Percentiles rank a stretch among this genome's conserved stretches.
Evolutionary conservation across 441 rosid genomes (phyloP).

Genomic region (Geranium incanum): DNA sequence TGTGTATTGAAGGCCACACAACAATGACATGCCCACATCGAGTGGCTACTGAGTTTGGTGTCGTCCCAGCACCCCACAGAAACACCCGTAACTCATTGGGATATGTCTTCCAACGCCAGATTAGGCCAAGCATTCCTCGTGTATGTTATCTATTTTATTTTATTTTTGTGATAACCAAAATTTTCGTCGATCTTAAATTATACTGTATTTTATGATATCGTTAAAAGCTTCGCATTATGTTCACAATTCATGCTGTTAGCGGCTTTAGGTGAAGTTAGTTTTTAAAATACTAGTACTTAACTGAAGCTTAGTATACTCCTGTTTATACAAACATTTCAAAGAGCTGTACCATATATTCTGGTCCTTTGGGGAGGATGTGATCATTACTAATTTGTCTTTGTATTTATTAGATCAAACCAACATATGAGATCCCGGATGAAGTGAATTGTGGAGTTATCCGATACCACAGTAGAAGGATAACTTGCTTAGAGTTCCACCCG

Average conservation of each 20-base stretch:
- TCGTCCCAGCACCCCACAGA: slow-evolving; percentile 46
- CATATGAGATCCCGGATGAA: slow-evolving; percentile 68
- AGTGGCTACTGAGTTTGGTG: slow-evolving; percentile 59
- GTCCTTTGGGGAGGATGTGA: slow-evolving; percentile 5
- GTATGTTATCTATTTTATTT: slow-evolving; percentile 25
- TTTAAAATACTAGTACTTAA: neutral
- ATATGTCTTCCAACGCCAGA: slow-evolving; percentile 71
- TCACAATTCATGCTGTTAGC: neutral
- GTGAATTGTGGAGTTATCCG: slow-evolving; percentile 75
- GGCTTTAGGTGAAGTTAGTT: neutral
- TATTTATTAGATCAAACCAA: slow-evolving; percentile 54
- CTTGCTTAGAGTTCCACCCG: slow-evolving; percentile 91
- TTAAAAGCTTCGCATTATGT: neutral
- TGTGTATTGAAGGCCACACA: slow-evolving; percentile 58
- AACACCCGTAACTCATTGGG: slow-evolving; percentile 49
- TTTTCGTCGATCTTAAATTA: neutral
- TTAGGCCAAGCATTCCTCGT: slow-evolving; percentile 40
- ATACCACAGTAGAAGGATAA: slow-evolving; percentile 85
- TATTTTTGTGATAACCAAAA: neutral
- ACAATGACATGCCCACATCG: slow-evolving; percentile 76
- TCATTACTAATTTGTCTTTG: neutral
- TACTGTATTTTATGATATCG: neutral
- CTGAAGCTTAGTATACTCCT: neutral
- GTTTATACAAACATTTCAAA: neutral
- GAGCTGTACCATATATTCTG: neutral